Base-by-base conservation (phyloP, 164 flowering plant genomes). In the Chloranthus sessilifolius region DNA sequence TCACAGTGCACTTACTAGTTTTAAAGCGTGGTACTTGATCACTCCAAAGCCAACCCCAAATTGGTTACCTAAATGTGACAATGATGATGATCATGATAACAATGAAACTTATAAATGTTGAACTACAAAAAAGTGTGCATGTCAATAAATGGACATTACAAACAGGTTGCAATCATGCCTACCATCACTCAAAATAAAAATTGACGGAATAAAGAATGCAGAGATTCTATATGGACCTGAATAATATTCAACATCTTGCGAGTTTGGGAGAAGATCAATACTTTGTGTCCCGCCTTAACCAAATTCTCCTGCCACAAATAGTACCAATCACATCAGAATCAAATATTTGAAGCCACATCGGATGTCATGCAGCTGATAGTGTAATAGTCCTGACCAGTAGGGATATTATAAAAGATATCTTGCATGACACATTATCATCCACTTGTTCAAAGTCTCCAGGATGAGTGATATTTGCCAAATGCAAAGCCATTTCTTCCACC, bases 231-330 rank as follows among this genome's bases (percentile, higher is more conserved):
- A n/a, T n/a, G 24, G 41, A 89, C 99, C 96, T 94, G 83, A 51
- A 94, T 73, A 37, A 86, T 75, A 73, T 89, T 71, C 44, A 94
- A 85, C 97, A 94, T 94, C 66, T 94, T 94, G 39, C 97, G 92
- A 51, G 96, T 85, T 64, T 89, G 97, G 46, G 99, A 94, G 66
- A 94, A 94, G 47, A 94, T 85, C 29, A 94, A 82, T 59, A 94
- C 87, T 51, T 63, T 74, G 58, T 94, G 99, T 19, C 95, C 97
- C 41, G 71, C 61, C 5, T 90, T 73, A 64, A 94, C 71, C 56
- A 94, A 73, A 43, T 80, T 71, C 26, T 70, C 86, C 99, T 94
- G 38, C 20, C 36, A 42, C 16, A 35, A 20, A 28, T 2, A 62
- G 45, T 19, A 48, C 6, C 15, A 34, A 24, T 4, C 7, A 23